Evolutionary conservation across 352 stramenopile genomes (phyloP).

Genomic region (Thraustochytrium striatum): DNA sequence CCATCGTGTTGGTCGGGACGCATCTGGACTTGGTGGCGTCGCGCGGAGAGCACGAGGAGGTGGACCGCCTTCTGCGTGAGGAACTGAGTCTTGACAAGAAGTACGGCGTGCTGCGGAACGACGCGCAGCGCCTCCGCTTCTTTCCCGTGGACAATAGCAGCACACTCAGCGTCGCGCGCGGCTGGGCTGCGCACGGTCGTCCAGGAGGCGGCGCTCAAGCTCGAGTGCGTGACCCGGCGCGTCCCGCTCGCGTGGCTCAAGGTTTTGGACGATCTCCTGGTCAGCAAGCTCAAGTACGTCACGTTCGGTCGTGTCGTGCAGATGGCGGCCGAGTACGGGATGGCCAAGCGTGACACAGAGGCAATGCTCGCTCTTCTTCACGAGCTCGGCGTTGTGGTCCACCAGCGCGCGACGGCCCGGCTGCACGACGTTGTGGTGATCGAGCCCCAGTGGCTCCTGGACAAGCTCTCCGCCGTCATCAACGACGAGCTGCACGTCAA

Average conservation of each 20-base stretch:
- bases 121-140: neutral
- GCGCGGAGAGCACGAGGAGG: neutral
- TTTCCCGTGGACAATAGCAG: neutral
- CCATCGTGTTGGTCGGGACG: neutral
- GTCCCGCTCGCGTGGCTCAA: constrained; percentile 24
- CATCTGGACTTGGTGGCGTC: neutral
- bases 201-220: neutral
- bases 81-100: neutral
- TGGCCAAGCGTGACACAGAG: neutral
- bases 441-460: constrained; percentile 46
- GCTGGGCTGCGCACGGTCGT: neutral
- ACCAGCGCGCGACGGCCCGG: constrained; percentile 23
- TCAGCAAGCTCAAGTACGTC: constrained; percentile 12
- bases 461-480: constrained; percentile 30
- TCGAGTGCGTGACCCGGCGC: neutral
- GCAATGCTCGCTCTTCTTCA: constrained; percentile 38
- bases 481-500: constrained; percentile 19
- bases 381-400: constrained; percentile 43
- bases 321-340: neutral
- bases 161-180: neutral
- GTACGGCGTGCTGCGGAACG: constrained; percentile 2
- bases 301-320: neutral
- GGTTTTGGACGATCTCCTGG: neutral
- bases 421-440: constrained; percentile 17
- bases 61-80: constrained; percentile 5